Evolutionary conservation across 768 basidiomycete genomes (phyloP).

Genomic region (Mycena vitilis): DNA sequence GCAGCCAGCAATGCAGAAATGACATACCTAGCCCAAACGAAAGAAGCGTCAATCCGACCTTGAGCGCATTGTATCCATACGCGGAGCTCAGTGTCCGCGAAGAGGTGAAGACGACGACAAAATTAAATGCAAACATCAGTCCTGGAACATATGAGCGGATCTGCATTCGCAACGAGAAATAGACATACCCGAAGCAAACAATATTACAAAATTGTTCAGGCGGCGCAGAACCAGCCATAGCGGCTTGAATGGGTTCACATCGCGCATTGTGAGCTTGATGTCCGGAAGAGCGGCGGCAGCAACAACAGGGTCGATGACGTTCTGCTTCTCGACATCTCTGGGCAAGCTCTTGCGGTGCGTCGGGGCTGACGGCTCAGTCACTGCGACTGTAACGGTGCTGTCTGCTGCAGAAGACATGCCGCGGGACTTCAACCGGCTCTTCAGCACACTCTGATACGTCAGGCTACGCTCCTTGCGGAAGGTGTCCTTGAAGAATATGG

Average conservation of each 20-base stretch:
- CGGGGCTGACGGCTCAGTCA: slow-evolving; percentile 16
- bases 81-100: slow-evolving; percentile 71
- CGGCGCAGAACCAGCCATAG: slow-evolving; percentile 67
- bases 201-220: slow-evolving; percentile 74
- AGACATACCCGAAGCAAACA: slow-evolving; percentile 71
- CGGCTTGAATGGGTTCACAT: slow-evolving; percentile 81
- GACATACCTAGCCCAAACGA: slow-evolving; percentile 72
- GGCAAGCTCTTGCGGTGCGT: not conserved
- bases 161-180: not conserved
- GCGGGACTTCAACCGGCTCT: slow-evolving; percentile 49
- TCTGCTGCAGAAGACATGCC: slow-evolving; percentile 10
- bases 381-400: slow-evolving; percentile 21
- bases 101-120: slow-evolving; percentile 79
- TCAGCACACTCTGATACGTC: slow-evolving; percentile 78
- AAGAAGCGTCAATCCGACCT: slow-evolving; percentile 82
- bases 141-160: slow-evolving; percentile 50
- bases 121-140: slow-evolving; percentile 76
- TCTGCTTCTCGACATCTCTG: slow-evolving; percentile 41
- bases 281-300: slow-evolving; percentile 33
- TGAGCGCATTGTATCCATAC: slow-evolving; percentile 76
- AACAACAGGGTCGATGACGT: slow-evolving; percentile 17
- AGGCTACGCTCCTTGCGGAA: slow-evolving; percentile 86
- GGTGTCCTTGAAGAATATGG: slow-evolving; percentile 82
- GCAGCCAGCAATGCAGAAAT: slow-evolving; percentile 4
- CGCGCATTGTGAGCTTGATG: slow-evolving; percentile 68